Evolutionary conservation across 192 early-diverging fungal species (phyloP).

Genomic region (Coemansia sp.): DNA sequence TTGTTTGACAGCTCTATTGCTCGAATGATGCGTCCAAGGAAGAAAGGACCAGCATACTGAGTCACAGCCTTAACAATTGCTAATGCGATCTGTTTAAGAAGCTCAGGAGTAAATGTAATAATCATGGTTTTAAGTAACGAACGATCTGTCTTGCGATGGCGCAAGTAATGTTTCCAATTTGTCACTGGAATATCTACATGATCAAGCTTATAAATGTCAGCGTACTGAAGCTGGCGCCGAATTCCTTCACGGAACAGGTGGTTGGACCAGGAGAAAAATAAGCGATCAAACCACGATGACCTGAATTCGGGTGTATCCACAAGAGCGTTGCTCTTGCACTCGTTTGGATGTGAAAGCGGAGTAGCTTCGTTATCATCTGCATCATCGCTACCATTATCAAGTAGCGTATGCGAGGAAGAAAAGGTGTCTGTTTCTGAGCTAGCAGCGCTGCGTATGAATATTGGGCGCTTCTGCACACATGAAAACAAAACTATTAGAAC

Average conservation of each 20-base stretch:
- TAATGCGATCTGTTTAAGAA: conserved; percentile 38
- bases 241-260: conserved; percentile 58
- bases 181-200: conserved; percentile 47
- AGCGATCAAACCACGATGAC: conserved; percentile 14
- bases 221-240: conserved; percentile 51
- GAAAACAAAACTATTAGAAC: neutral
- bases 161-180: conserved; percentile 27
- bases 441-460: conserved; percentile 12
- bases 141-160: conserved; percentile 6
- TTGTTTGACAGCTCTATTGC: conserved; percentile 50
- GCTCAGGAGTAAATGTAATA: conserved; percentile 37
- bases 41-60: conserved; percentile 56
- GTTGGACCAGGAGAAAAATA: conserved; percentile 62
- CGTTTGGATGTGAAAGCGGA: conserved; percentile 12
- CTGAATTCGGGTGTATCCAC: conserved; percentile 26
- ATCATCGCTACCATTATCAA: neutral
- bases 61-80: conserved; percentile 26
- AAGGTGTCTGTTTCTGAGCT: neutral
- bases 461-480: conserved; percentile 16
- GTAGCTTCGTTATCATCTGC: conserved; percentile 4
- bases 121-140: conserved; percentile 21
- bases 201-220: conserved; percentile 60
- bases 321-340: neutral
- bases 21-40: conserved; percentile 55
- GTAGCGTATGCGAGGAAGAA: neutral